A percentile compares a stretch with the other conserved stretches of the same genome.
These are phyloP conservation scores for Fusarium vanettenii DNA, from an alignment of 2,329 filamentous ascomycete genomes.

Conservation along the genomic window DNA sequence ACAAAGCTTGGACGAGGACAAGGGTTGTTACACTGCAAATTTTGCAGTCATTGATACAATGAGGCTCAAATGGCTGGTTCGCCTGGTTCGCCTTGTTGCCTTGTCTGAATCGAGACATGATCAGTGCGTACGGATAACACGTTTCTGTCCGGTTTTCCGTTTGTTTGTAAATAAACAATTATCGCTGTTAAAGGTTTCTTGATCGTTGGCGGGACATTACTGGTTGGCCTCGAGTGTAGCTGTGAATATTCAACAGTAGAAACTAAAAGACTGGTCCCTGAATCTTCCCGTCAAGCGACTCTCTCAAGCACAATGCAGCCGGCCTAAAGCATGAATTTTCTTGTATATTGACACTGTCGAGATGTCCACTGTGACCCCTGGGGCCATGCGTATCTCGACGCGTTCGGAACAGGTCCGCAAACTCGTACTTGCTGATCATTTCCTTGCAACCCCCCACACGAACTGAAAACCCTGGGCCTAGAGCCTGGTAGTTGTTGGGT, in stretches of 20 bases:
- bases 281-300: neutral
- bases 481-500: neutral
- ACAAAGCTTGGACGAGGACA: neutral
- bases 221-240: neutral
- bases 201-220: neutral
- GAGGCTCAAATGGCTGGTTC: neutral
- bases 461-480: neutral
- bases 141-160: neutral
- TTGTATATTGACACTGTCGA: neutral
- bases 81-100: neutral
- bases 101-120: neutral
- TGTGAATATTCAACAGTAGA: neutral
- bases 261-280: neutral
- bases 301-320: neutral
- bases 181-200: neutral
- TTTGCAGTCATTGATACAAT: neutral
- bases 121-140: neutral
- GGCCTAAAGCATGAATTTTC: neutral
- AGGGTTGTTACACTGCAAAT: neutral
- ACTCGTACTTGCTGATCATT: neutral
- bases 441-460: neutral
- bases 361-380: neutral
- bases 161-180: neutral
- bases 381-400: neutral
- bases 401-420: neutral